These are phyloP conservation scores for Arthrobotrys sphaeroides DNA, from an alignment of 2,329 filamentous ascomycete species.

Conservation along the genomic window DNA sequence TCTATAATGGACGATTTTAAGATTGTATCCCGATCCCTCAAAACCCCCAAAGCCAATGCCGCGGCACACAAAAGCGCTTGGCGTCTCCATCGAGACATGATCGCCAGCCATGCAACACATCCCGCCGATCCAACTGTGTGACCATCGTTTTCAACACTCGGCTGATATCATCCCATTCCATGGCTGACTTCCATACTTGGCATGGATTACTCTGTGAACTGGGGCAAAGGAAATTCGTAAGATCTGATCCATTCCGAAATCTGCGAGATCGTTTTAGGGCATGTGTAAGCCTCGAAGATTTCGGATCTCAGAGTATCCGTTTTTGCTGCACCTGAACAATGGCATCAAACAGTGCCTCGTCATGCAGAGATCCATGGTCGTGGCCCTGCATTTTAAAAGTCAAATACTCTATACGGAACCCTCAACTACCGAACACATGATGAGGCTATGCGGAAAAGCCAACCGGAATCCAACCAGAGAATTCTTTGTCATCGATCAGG, in stretches of 20 bases:
- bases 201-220: neutral
- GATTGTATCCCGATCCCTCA: neutral
- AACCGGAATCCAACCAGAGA: neutral
- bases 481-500: neutral
- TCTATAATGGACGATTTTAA: neutral
- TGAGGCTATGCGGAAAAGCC: neutral
- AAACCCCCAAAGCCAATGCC: neutral
- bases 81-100: neutral
- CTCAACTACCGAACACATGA: constrained; percentile 1
- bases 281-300: no score
- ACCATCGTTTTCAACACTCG: constrained; percentile 1
- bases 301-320: neutral
- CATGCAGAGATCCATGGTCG: no score
- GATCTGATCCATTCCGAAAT: neutral
- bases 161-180: constrained; percentile 9
- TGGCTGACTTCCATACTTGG: neutral
- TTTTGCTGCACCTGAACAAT: neutral
- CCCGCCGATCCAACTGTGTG: neutral
- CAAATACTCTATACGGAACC: neutral
- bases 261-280: neutral
- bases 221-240: neutral
- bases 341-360: neutral
- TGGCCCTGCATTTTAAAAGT: neutral
- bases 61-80: neutral
- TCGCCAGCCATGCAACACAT: neutral